Base-by-base conservation (phyloP, 2,329 filamentous ascomycete species). In the Colletotrichum liriopes region DNA sequence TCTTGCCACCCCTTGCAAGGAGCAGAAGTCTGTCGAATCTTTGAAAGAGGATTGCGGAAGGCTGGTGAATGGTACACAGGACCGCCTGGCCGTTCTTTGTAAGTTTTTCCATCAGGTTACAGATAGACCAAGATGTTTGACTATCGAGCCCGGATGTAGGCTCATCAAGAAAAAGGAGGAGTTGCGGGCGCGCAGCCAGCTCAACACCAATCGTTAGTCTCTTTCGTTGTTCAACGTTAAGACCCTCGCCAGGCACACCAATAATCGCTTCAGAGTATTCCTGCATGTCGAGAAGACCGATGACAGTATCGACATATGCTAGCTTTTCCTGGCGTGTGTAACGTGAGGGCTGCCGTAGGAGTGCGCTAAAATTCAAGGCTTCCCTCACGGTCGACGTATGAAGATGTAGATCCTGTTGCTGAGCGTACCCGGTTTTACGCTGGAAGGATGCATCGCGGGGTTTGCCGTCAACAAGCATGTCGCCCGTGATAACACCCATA, bases 111-210 rank as follows among this genome's bases (percentile, higher is more conserved):
- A 95, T 87, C 6, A 94, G 85, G 78, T 90, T 88, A 26, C 90
- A 88, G 77, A 94, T 94, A 58, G 92, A 91, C 91, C 91, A 94
- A 0, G 92, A 92, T 1, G 92, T 94, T 77, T 94, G 92, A 76
- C 88, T 91, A 80, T 94, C 93, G 12, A 94, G 86, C 78, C 93
- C 93, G 7, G 92, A 94, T 4, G 93, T 94, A 2, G 93, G 93
- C 77, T 94, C 93, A 76, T 95, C 93, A 18, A 94, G 85, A 84
- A 94, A 94, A n/a, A 94, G 86, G 60, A 94, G 86, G 2, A 94
- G 82, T 49, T 92, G 87, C 1, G 93, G 93, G 77, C 92, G 93
- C 0, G 93, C 93, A 20, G 92, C 92, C 5, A 94, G 84, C 78
- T 94, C 93, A 2, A 94, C 92, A 77, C 92, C 93, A 67, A 94